Base-by-base conservation (phyloP, 2,329 filamentous ascomycete species). In the Eurotiales sp. region DNA sequence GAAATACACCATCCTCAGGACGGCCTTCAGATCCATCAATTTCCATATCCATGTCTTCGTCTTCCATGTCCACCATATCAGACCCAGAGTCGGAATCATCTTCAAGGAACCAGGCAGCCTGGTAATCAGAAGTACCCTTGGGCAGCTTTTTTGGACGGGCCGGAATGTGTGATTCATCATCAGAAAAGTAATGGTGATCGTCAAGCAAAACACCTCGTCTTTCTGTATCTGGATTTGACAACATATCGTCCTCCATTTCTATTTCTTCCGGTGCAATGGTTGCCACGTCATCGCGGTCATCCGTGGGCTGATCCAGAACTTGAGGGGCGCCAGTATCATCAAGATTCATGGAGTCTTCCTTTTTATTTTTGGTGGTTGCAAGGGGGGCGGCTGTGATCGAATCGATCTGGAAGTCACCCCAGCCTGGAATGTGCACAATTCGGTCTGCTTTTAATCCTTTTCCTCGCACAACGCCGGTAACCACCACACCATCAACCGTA, bases 161-260 rank as follows among this genome's bases (percentile, higher is more conserved):
- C 15, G 83, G 74, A 15, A 79, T 74, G 48, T 83, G 77, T 4
- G 70, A 73, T 48, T 93, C 86, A 42, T 93, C 90, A 39, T 97
- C 92, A 0, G 91, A 91, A 65, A 97, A 99, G 70, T 99, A 99
- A 67, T 97, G 92, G 68, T 99, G 92, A 59, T 97, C 92, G 59
- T 99, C 93, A 8, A 99, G 78, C 36, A 99, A 75, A 1, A 99
- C 93, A 57, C 92, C 93, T 72, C 92, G 95, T 64, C 85, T 85
- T 39, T 79, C 76, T 2, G 76, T 73, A 19, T 77, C 73, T 3
- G 76, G 77, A 61, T 80, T 59, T 55, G 76, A 66, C 60, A 77
- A 52, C 73, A 73, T 64, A 19, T 82, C 81, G 19, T 88, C 87
- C 21, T 82, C 77, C 89, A 96, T 93, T 53, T 82, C 76, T 3